Percentiles rank a stretch among this genome's conserved stretches.
Conservation (phyloP, 352 stramenopile species). For the Pythium rhizo-oryzae region DNA sequence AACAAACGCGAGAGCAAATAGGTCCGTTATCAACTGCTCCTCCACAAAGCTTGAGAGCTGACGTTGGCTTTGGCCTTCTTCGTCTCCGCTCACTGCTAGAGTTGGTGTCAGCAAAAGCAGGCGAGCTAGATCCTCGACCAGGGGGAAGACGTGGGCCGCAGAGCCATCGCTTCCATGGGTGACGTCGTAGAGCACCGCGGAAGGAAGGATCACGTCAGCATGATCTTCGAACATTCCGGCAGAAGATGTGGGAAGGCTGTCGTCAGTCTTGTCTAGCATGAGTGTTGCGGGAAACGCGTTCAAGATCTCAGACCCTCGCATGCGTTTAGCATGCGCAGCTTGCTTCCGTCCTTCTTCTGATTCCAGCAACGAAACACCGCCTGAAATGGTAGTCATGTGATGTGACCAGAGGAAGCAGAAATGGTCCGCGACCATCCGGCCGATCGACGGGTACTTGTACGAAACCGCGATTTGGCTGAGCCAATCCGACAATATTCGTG, state of each 20-base stretch:
- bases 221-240: constrained; percentile 6
- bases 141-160: constrained; percentile 3
- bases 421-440: constrained; percentile 62
- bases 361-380: constrained; percentile 27
- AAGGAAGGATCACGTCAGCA: constrained; percentile 28
- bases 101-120: constrained; percentile 8
- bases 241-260: neutral
- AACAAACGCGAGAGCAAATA: constrained; percentile 75
- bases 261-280: neutral
- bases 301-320: constrained; percentile 22
- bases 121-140: constrained; percentile 21
- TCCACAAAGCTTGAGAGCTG: constrained; percentile 28
- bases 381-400: constrained; percentile 17
- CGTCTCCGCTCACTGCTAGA: neutral
- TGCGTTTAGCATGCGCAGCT: neutral
- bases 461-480: constrained; percentile 42
- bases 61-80: neutral
- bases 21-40: constrained; percentile 68
- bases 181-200: constrained; percentile 28
- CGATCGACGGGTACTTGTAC: constrained; percentile 51
- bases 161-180: neutral
- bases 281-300: constrained; percentile 19
- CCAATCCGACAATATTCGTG: constrained; percentile 43
- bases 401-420: constrained; percentile 64
- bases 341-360: constrained; percentile 25